phyloP scores from a whole-genome alignment of 768 basidiomycete species.

The Mycena polygramma region DNA sequence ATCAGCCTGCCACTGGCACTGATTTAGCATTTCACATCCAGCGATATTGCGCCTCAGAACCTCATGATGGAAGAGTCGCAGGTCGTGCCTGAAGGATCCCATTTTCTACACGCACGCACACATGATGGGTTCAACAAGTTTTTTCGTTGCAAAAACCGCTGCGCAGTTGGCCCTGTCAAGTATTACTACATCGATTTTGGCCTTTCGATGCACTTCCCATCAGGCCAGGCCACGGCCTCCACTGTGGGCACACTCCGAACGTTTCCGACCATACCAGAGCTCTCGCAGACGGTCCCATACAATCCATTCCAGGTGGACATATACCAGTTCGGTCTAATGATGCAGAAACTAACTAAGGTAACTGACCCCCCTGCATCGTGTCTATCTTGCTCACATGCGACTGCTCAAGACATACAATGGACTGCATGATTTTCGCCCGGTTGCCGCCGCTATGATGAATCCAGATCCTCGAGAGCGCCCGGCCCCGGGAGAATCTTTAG shows the following conservation, averaged over 20 bases:
- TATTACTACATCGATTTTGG: conserved; percentile 26
- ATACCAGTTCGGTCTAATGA: conserved; percentile 17
- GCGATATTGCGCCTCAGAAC: conserved; percentile 20
- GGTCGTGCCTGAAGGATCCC: conserved; percentile 18
- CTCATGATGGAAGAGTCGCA: conserved; percentile 16
- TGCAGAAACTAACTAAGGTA: conserved; percentile 6
- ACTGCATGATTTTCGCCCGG: background rate
- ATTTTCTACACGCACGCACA: conserved; percentile 2
- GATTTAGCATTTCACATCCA: background rate
- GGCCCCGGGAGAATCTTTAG: background rate
- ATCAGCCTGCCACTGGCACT: too few species aligned
- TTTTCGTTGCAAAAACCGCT: conserved; percentile 12
- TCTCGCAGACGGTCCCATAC: conserved; percentile 10
- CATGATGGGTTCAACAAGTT: background rate
- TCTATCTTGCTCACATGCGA: background rate
- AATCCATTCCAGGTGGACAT: conserved; percentile 24
- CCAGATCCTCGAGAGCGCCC: background rate
- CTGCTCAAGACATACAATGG: background rate
- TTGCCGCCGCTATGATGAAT: conserved; percentile 13
- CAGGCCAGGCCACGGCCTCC: background rate
- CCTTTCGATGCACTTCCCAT: conserved; percentile 11
- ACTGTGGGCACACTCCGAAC: conserved; percentile 10
- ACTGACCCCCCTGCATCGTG: background rate
- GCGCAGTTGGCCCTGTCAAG: conserved; percentile 10
- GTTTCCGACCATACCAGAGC: conserved; percentile 13